Conservation (phyloP, 2,329 filamentous ascomycete species). For the Calycina herbarum region DNA sequence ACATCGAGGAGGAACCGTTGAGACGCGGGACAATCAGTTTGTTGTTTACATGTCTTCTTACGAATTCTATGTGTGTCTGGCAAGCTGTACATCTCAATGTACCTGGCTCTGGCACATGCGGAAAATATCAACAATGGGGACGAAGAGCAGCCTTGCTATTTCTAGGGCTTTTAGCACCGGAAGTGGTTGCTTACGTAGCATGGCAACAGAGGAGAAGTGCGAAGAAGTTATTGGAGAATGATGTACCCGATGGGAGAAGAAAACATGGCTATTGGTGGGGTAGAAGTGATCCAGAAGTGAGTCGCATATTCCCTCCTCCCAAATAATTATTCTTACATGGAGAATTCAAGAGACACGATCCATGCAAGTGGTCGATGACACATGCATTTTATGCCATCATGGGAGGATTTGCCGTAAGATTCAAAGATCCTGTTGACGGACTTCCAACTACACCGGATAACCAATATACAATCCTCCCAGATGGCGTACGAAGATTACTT, state of each 20-base stretch:
- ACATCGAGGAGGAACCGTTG: neutral
- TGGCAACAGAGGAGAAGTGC: neutral
- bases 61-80: neutral
- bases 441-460: neutral
- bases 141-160: neutral
- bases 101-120: neutral
- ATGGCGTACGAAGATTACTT: neutral
- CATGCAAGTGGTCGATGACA: neutral
- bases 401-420: neutral
- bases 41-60: neutral
- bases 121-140: neutral
- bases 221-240: neutral
- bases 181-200: neutral
- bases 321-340: no score
- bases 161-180: neutral
- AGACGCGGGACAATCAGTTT: neutral
- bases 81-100: neutral
- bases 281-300: no score
- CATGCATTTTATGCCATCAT: neutral
- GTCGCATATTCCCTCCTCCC: no score
- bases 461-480: neutral
- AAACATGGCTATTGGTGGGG: no score
- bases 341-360: neutral
- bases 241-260: neutral
- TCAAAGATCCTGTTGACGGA: neutral